Percentiles rank a stretch among this genome's conserved stretches.
These are phyloP conservation scores for Luffa aegyptiaca DNA, from an alignment of 306 rosid genomes.

Conservation along the genomic window DNA sequence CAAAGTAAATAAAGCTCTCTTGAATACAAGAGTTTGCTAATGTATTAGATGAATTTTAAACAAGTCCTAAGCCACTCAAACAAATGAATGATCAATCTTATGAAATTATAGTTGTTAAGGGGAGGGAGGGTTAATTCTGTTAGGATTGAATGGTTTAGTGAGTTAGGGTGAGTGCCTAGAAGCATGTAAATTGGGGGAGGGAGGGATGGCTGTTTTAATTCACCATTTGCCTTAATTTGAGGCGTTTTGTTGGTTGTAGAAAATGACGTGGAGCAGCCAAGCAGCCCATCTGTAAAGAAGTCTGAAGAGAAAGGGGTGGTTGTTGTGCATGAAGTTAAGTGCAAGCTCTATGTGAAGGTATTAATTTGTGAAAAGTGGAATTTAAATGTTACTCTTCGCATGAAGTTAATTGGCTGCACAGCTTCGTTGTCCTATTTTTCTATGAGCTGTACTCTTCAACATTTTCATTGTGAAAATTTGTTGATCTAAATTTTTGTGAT, in stretches of 20 bases:
- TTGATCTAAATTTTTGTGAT: background rate
- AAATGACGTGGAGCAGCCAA: slow-evolving; percentile 67
- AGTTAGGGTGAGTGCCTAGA: background rate
- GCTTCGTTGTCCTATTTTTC: background rate
- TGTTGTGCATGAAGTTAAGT: slow-evolving; percentile 88
- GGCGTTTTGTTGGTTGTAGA: slow-evolving; percentile 34
- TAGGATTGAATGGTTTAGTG: background rate
- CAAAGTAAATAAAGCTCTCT: background rate
- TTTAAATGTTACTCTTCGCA: background rate
- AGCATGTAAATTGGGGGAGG: background rate
- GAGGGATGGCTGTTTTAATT: background rate
- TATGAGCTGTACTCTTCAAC: background rate
- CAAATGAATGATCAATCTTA: background rate
- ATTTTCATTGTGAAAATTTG: background rate
- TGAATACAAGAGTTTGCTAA: background rate
- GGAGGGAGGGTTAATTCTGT: background rate
- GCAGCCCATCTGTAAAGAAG: slow-evolving; percentile 93
- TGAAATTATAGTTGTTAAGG: background rate
- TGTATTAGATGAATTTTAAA: background rate
- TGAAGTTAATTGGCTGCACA: background rate
- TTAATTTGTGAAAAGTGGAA: background rate
- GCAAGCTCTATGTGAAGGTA: slow-evolving; percentile 97
- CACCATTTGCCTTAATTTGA: background rate
- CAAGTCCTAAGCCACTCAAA: background rate
- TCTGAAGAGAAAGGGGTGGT: slow-evolving; percentile 78